A percentile compares a stretch with the other conserved stretches of the same genome.
phyloP scores from a whole-genome alignment of 768 basidiomycete genomes.

The Suillus ampliporus region DNA sequence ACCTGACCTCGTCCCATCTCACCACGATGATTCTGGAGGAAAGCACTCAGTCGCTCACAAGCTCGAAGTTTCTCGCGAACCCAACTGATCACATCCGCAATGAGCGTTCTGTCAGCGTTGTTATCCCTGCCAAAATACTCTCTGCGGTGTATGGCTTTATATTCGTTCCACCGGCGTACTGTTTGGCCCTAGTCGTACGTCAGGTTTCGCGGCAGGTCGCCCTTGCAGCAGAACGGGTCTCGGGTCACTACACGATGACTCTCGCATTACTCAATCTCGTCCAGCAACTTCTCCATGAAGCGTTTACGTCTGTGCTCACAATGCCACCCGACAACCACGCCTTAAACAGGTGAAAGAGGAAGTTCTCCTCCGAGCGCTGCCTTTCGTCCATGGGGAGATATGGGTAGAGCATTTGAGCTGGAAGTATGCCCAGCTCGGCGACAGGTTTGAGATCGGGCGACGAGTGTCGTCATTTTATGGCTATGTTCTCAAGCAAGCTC shows the following conservation, averaged over 20 bases:
- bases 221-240: slow-evolving; percentile 70
- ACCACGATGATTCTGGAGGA: slow-evolving; percentile 84
- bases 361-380: slow-evolving; percentile 78
- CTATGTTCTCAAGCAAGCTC: slow-evolving; percentile 66
- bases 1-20: slow-evolving; percentile 78
- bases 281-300: slow-evolving; percentile 74
- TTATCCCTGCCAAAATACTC: slow-evolving; percentile 76
- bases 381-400: slow-evolving; percentile 84
- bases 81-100: slow-evolving; percentile 75
- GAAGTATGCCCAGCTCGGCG: slow-evolving; percentile 83
- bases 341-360: slow-evolving; percentile 82
- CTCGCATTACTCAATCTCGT: slow-evolving; percentile 80
- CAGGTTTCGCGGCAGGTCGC: slow-evolving; percentile 65
- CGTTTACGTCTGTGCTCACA: slow-evolving; percentile 54
- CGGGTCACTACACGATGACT: slow-evolving; percentile 83
- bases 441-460: slow-evolving; percentile 83
- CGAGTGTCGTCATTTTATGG: slow-evolving; percentile 70
- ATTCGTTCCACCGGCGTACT: slow-evolving; percentile 78
- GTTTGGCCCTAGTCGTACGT: slow-evolving; percentile 64
- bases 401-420: slow-evolving; percentile 88
- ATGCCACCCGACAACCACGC: slow-evolving; percentile 59
- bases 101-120: slow-evolving; percentile 80
- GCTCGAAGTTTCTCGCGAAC: slow-evolving; percentile 53
- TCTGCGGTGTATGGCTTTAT: slow-evolving; percentile 87
- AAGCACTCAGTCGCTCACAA: slow-evolving; percentile 57